phyloP scores from a whole-genome alignment of 352 stramenopile genomes.

The Poterioochromonas sp. region DNA sequence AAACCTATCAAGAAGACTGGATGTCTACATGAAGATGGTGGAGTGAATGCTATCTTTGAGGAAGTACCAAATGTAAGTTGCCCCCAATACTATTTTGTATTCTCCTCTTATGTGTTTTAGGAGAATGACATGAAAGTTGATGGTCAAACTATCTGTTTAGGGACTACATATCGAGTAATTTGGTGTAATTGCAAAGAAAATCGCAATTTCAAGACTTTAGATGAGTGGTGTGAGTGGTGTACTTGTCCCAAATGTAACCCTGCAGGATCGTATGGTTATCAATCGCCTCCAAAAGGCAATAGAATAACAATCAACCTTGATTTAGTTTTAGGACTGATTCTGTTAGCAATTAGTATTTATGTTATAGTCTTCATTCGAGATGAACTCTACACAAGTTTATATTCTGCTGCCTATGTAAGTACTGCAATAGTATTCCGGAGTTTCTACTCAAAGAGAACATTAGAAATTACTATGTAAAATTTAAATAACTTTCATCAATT shows the following conservation, averaged over 20 bases:
- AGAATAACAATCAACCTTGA: background rate
- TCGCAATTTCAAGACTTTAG: background rate
- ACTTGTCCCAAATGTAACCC: background rate
- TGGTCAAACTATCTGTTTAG: no score
- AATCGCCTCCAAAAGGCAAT: background rate
- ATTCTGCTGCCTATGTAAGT: no score
- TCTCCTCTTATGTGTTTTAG: no score
- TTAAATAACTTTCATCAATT: no score
- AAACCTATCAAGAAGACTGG: no score
- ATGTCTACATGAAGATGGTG: constrained; percentile 28
- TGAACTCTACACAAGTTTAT: background rate
- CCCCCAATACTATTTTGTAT: no score
- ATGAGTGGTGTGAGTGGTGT: constrained; percentile 33
- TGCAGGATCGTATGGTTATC: background rate
- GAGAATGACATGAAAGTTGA: no score
- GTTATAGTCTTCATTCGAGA: background rate
- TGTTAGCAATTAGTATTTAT: background rate
- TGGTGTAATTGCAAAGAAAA: background rate
- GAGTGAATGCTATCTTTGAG: constrained; percentile 1
- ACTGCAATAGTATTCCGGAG: no score
- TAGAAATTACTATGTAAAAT: no score
- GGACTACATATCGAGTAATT: constrained; percentile 20
- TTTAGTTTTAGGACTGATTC: background rate
- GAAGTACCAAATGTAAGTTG: no score
- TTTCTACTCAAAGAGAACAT: no score